phyloP scores from a whole-genome alignment of 306 rosid genomes.

The Vigna unguiculata region DNA sequence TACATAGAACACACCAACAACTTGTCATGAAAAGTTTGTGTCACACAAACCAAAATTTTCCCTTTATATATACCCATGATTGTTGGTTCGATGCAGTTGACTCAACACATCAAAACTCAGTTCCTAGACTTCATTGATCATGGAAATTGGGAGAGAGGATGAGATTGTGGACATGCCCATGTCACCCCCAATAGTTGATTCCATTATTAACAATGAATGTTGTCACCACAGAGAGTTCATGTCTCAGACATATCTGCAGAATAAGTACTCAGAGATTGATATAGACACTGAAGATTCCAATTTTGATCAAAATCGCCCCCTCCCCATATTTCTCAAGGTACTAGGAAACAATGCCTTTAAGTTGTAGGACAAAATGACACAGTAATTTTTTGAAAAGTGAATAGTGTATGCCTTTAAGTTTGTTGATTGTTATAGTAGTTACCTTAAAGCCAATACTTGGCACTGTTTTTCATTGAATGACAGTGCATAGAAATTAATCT shows the following conservation, averaged over 20 bases:
- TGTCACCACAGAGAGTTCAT: slow-evolving; percentile 71
- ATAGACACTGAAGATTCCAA: slow-evolving; percentile 53
- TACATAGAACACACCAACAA: slow-evolving; percentile 34
- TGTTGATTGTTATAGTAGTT: not conserved
- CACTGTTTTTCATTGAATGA: not conserved
- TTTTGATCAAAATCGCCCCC: slow-evolving; percentile 62
- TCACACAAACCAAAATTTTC: slow-evolving; percentile 61
- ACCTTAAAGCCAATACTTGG: not conserved
- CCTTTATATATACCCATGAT: slow-evolving; percentile 54
- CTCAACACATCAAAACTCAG: slow-evolving; percentile 26
- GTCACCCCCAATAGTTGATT: slow-evolving; percentile 60
- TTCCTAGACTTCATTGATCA: slow-evolving; percentile 34
- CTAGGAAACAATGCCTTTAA: slow-evolving; percentile 11
- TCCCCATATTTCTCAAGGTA: slow-evolving; percentile 91
- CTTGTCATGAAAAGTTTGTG: slow-evolving; percentile 77
- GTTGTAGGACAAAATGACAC: not conserved
- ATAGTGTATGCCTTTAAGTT: not conserved
- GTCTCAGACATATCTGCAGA: slow-evolving; percentile 62
- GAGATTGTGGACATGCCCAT: slow-evolving; percentile 69
- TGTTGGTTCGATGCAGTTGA: slow-evolving; percentile 60
- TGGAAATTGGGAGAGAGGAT: slow-evolving; percentile 74
- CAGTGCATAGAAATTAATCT: not conserved
- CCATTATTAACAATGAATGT: slow-evolving; percentile 64
- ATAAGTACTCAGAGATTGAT: slow-evolving; percentile 73
- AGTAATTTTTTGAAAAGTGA: no score